These are phyloP conservation scores for Cyberlindnera samutprakarnensis DNA, from an alignment of 805 yeast species.

Conservation along the genomic window DNA sequence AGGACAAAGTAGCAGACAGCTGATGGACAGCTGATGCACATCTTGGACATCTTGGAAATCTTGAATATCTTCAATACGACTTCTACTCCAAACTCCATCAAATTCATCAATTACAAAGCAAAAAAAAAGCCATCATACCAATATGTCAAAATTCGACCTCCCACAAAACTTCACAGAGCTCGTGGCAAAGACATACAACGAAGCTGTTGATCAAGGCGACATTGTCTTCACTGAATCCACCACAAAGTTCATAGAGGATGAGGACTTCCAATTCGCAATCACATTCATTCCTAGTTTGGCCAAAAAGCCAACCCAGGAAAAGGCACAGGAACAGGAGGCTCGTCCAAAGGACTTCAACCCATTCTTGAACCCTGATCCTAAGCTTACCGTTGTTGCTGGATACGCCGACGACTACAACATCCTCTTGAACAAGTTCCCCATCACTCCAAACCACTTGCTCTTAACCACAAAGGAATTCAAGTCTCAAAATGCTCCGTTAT, in stretches of 20 bases:
- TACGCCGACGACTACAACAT: slow-evolving; percentile 50
- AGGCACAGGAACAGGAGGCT: slow-evolving; percentile 24
- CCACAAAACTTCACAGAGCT: slow-evolving; percentile 32
- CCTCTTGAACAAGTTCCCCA: slow-evolving; percentile 82
- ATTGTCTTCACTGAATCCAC: slow-evolving; percentile 47
- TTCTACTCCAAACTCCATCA: too few relatives aligned
- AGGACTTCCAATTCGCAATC: slow-evolving; percentile 25
- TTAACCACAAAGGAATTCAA: slow-evolving; percentile 69
- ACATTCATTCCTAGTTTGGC: slow-evolving; percentile 26
- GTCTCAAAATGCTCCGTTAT: slow-evolving; percentile 64
- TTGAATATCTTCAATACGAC: too few relatives aligned
- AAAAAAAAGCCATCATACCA: not conserved
- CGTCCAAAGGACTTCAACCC: slow-evolving; percentile 48
- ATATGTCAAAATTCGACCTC: slow-evolving; percentile 21
- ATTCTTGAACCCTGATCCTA: slow-evolving; percentile 73
- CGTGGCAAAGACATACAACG: slow-evolving; percentile 34
- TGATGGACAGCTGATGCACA: too few relatives aligned
- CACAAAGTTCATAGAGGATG: slow-evolving; percentile 22
- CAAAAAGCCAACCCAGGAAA: slow-evolving; percentile 32
- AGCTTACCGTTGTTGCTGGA: slow-evolving; percentile 50
- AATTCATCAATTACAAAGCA: too few relatives aligned
- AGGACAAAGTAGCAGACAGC: too few relatives aligned
- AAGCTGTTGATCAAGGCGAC: slow-evolving; percentile 39
- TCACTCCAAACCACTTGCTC: slow-evolving; percentile 71
- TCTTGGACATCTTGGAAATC: too few relatives aligned